Conservation (phyloP, 2,329 filamentous ascomycete species). For the Sporothrix schenckii region DNA sequence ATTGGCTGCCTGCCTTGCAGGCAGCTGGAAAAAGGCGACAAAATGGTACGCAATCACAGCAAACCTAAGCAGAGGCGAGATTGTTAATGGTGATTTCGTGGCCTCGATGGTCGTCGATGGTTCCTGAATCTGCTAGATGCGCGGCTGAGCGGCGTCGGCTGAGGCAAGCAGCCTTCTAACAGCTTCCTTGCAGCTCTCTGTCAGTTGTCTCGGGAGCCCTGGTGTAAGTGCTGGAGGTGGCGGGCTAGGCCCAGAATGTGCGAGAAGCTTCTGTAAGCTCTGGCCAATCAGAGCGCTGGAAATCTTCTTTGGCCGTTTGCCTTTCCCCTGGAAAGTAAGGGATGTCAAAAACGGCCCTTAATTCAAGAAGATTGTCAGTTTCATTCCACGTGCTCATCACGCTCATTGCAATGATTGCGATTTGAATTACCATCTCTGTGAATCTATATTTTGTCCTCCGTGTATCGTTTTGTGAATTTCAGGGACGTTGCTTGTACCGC, state of each 20-base stretch:
- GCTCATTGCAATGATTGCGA: neutral
- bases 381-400: neutral
- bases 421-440: neutral
- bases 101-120: conserved; percentile 22
- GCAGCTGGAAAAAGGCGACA: neutral
- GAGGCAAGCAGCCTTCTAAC: neutral
- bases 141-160: neutral
- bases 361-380: neutral
- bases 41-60: conserved; percentile 16
- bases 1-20: conserved; percentile 17
- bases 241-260: neutral
- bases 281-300: conserved; percentile 33
- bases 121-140: conserved; percentile 25
- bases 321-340: neutral
- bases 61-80: conserved; percentile 15
- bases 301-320: neutral
- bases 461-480: neutral
- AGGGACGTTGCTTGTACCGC: neutral
- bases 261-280: conserved; percentile 27
- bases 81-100: conserved; percentile 22
- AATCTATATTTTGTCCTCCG: neutral
- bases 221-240: neutral
- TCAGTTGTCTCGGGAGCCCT: neutral
- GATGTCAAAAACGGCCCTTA: neutral
- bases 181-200: neutral